Percentiles rank a stretch among this genome's conserved stretches.
Evolutionary conservation across 78 protist species (phyloP).

Genomic region (Polysphondylium violaceum): DNA sequence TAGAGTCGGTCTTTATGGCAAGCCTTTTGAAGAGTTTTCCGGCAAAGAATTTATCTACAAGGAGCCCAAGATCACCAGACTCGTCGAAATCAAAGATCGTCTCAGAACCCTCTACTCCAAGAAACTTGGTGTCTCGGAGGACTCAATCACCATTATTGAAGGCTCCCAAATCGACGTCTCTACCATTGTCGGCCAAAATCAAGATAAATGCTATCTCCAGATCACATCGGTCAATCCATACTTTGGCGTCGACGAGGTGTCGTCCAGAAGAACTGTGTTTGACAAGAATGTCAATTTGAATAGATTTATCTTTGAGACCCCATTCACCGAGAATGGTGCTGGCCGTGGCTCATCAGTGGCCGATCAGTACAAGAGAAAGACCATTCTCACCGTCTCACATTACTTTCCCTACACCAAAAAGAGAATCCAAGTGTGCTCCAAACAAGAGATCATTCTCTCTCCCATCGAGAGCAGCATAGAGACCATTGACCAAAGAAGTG

Average conservation of each 20-base stretch:
- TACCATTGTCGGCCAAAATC: neutral
- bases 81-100: constrained; percentile 80
- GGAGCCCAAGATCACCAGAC: constrained; percentile 70
- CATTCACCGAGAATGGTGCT: constrained; percentile 67
- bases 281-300: constrained; percentile 35
- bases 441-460: constrained; percentile 43
- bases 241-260: neutral
- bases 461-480: constrained; percentile 71
- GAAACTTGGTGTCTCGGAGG: constrained; percentile 21
- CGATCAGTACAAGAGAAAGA: constrained; percentile 62
- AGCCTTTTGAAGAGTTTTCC: constrained; percentile 57
- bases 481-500: constrained; percentile 31
- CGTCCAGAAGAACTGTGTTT: constrained; percentile 39
- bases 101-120: constrained; percentile 55
- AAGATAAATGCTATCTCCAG: constrained; percentile 54
- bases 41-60: constrained; percentile 75
- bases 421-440: constrained; percentile 34
- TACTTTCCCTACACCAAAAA: constrained; percentile 77
- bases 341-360: constrained; percentile 67
- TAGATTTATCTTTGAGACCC: constrained; percentile 66
- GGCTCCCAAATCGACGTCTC: constrained; percentile 49
- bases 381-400: constrained; percentile 41
- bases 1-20: constrained; percentile 77
- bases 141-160: constrained; percentile 45
- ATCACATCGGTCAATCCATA: constrained; percentile 40